These are phyloP conservation scores for Phytopythium kandeliae DNA, from an alignment of 352 stramenopile genomes.

Conservation along the genomic window DNA sequence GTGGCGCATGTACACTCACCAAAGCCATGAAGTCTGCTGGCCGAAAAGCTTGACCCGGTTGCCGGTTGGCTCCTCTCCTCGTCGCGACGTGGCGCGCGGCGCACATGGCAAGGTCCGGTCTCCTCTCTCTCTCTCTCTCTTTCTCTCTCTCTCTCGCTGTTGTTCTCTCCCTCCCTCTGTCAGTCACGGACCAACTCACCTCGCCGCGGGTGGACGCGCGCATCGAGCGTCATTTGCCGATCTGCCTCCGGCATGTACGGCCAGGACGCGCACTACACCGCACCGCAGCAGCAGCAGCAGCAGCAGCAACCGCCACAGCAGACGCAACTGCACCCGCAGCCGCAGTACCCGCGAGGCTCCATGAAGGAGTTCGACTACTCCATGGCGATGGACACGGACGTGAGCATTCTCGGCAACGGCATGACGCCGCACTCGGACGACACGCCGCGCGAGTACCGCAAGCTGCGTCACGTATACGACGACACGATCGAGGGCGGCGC, in stretches of 20 bases:
- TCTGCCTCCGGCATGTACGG: neutral
- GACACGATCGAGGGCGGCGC: slow-evolving; percentile 36
- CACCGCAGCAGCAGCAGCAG: no score
- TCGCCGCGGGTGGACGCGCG: neutral
- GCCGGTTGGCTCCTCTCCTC: neutral
- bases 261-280: no score
- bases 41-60: neutral
- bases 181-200: no score
- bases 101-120: no score
- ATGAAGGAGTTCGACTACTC: slow-evolving; percentile 8
- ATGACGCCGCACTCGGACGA: slow-evolving; percentile 7
- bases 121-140: no score
- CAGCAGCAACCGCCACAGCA: neutral
- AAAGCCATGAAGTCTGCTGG: no score
- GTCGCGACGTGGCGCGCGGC: neutral
- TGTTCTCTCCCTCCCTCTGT: no score
- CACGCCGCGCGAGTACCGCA: slow-evolving; percentile 19
- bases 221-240: neutral
- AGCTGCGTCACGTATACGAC: slow-evolving; percentile 34
- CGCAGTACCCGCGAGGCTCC: neutral
- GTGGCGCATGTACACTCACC: no score
- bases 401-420: slow-evolving; percentile 5
- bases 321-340: neutral
- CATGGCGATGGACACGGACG: slow-evolving; percentile 6
- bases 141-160: no score